Percentiles rank a stretch among this genome's conserved stretches.
phyloP scores from a whole-genome alignment of 2,329 filamentous ascomycete species.

The Aspergillus candidus region DNA sequence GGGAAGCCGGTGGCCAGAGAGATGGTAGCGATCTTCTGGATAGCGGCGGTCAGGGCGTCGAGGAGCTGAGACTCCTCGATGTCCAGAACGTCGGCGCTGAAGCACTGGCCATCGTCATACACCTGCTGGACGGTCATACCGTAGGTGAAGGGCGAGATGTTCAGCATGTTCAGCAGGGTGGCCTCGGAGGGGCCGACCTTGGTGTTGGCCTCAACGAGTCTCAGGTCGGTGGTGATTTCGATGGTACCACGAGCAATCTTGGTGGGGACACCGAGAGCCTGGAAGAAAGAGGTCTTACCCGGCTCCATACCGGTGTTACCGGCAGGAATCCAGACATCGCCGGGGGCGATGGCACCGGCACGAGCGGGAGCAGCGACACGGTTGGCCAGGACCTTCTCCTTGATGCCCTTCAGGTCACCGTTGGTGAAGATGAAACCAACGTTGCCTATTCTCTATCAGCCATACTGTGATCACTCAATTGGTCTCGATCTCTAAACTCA shows the following conservation, averaged over 20 bases:
- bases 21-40: constrained; percentile 80
- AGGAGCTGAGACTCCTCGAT: constrained; percentile 94
- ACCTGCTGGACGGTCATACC: constrained; percentile 95
- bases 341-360: constrained; percentile 92
- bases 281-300: constrained; percentile 99
- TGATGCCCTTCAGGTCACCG: constrained; percentile 80
- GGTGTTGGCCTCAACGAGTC: constrained; percentile 85
- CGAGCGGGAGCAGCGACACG: constrained; percentile 95
- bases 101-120: constrained; percentile 95
- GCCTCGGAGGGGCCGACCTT: constrained; percentile 99
- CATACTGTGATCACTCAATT: neutral
- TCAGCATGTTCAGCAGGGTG: constrained; percentile 98
- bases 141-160: constrained; percentile 99
- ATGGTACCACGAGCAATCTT: constrained; percentile 99
- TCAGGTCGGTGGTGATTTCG: constrained; percentile 96
- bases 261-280: constrained; percentile 99
- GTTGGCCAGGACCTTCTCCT: constrained; percentile 93
- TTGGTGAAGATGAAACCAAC: constrained; percentile 99
- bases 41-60: constrained; percentile 69
- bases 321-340: constrained; percentile 89
- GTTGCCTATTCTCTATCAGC: constrained; percentile 54
- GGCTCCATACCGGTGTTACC: constrained; percentile 99
- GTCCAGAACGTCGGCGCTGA: constrained; percentile 79
- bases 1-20: constrained; percentile 93
- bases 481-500: constrained; percentile 21